A percentile compares a stretch with the other conserved stretches of the same genome.
phyloP scores from a whole-genome alignment of 176 grass and related monocot species.

The Tillandsia leiboldiana region DNA sequence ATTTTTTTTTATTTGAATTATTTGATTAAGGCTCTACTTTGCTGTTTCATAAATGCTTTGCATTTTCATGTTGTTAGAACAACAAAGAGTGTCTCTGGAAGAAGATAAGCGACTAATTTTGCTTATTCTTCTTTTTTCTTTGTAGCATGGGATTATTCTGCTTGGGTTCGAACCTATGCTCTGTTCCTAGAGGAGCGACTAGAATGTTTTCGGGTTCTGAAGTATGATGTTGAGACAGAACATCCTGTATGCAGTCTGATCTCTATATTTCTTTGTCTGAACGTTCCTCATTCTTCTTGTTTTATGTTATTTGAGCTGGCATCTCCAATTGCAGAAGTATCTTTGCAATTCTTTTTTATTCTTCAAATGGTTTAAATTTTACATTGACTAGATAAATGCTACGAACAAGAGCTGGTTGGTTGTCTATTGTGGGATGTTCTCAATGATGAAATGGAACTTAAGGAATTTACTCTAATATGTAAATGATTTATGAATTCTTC shows the following conservation, averaged over 20 bases:
- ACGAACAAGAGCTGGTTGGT: background rate
- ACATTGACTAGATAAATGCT: background rate
- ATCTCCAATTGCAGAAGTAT: background rate
- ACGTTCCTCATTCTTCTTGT: background rate
- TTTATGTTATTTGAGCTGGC: background rate
- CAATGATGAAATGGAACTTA: background rate
- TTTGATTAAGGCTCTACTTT: background rate
- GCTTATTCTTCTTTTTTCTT: background rate
- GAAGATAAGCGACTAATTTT: background rate
- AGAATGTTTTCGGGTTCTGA: conserved; percentile 32
- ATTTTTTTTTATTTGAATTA: background rate
- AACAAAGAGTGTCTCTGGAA: background rate
- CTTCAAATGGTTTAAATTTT: background rate
- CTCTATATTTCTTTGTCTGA: conserved; percentile 2
- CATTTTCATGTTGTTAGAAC: background rate
- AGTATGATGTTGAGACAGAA: conserved; percentile 23
- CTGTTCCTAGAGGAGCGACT: conserved; percentile 35
- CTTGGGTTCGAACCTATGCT: conserved; percentile 45
- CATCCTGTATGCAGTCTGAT: conserved; percentile 4
- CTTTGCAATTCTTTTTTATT: background rate
- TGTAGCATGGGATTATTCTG: conserved; percentile 39
- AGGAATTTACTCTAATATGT: background rate
- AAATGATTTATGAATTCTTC: background rate
- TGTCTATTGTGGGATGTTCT: background rate
- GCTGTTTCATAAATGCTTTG: background rate